Evolutionary conservation across 2,329 filamentous ascomycete genomes (phyloP), one percentile per base, ranked within the genome.

Genomic region (Hypoxylon sp.): DNA sequence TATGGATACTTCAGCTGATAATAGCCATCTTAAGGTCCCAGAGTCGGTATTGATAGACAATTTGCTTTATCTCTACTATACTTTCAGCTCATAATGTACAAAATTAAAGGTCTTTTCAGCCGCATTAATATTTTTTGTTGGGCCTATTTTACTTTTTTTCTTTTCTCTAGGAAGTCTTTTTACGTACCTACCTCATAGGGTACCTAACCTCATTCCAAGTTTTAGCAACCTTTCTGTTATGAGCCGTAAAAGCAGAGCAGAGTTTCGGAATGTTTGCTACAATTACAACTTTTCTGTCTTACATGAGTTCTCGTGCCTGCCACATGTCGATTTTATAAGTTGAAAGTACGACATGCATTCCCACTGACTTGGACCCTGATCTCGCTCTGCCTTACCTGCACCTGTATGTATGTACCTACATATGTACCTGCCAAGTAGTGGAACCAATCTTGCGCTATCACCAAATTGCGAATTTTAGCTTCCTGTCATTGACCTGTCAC

Each of bases 401-500:
- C 36, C 38, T 43, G 38, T 43, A 23, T 5, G 2, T 23, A 43
- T 43, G 38, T 4, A 43, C 38, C 5, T 17, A 41, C 36, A 41
- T 41, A 17, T 41, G 36, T 41, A 19, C 38, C 38, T 36, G 28
- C 21, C 21, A 41, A 56, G 11, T 55, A 3, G 52, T 63, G 60
- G 60, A 55, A 49, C 55, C 59, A 51, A 19, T 63, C 19, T 32
- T 53, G 23, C 52, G 46, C 50, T 46, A 13, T 49, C 51, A 58
- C 60, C 60, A 67, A 63, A 64, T 67, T 67, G 46, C 56, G 51
- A 58, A 53, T 51, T 64, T 60, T 63, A 60, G 34, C 41, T 46
- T 63, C 43, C 45, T 38, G 52, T 58, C 36, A 52, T 51, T 60
- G 52, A 41, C 5, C 52, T 14, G 17, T 4, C 43, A 19, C 56